Evolutionary conservation across 805 yeast genomes (phyloP).

Genomic region (Wickerhamomyces xylosicus): DNA sequence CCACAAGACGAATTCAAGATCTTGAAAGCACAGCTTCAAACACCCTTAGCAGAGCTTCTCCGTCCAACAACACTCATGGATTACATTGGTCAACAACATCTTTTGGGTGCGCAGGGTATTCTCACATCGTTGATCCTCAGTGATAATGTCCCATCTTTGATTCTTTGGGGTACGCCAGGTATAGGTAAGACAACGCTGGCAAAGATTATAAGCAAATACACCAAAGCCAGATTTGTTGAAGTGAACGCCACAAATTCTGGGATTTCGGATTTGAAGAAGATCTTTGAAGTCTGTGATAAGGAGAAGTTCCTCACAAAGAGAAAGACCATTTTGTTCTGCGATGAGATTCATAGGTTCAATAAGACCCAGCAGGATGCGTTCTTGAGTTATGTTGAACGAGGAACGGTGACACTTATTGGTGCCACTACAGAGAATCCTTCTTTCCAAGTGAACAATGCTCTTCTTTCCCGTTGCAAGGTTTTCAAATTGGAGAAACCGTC

Average conservation of each 20-base stretch:
- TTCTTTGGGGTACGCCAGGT: slow-evolving; percentile 95
- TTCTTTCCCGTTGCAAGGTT: slow-evolving; percentile 75
- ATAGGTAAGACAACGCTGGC: slow-evolving; percentile 86
- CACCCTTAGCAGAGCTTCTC: slow-evolving; percentile 67
- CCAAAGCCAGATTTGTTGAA: slow-evolving; percentile 50
- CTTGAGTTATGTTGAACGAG: slow-evolving; percentile 75
- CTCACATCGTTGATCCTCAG: slow-evolving; percentile 53
- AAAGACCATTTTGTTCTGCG: slow-evolving; percentile 69
- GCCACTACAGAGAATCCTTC: slow-evolving; percentile 98
- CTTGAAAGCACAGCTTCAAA: slow-evolving; percentile 7
- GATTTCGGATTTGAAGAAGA: slow-evolving; percentile 50
- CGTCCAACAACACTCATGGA: slow-evolving; percentile 65
- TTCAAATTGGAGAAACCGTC: slow-evolving; percentile 53
- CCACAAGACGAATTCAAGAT: slow-evolving; percentile 9
- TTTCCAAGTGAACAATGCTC: slow-evolving; percentile 70
- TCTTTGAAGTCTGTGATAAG: slow-evolving; percentile 34
- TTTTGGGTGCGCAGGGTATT: slow-evolving; percentile 56
- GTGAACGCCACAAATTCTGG: slow-evolving; percentile 77
- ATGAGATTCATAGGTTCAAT: slow-evolving; percentile 86
- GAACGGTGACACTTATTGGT: slow-evolving; percentile 74
- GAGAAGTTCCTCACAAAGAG: slow-evolving; percentile 32
- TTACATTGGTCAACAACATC: slow-evolving; percentile 79
- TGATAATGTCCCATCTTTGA: slow-evolving; percentile 71
- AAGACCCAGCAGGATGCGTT: slow-evolving; percentile 83
- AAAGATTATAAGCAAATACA: slow-evolving; percentile 27